Percentiles rank a stretch among this genome's conserved stretches.
Evolutionary conservation across 2,329 filamentous ascomycete genomes (phyloP).

Genomic region (Colletotrichum lentis): DNA sequence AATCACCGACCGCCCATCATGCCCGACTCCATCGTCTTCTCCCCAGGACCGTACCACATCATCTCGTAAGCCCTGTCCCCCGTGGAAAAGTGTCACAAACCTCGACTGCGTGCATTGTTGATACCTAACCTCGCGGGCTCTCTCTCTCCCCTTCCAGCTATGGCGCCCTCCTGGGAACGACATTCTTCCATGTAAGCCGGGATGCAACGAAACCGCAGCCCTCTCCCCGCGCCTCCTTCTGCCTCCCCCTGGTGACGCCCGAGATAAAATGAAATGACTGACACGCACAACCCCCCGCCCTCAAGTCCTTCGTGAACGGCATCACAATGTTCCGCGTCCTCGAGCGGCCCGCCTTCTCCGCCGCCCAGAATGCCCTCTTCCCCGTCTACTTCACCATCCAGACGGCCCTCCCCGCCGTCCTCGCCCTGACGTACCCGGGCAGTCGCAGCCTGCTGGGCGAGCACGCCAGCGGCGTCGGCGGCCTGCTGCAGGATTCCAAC

Average conservation of each 20-base stretch:
- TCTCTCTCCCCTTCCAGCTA: constrained; percentile 65
- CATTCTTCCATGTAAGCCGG: constrained; percentile 77
- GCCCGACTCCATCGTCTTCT: constrained; percentile 63
- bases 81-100: constrained; percentile 17
- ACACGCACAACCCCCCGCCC: neutral
- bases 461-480: constrained; percentile 55
- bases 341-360: constrained; percentile 80
- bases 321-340: constrained; percentile 80
- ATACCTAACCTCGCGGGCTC: constrained; percentile 22
- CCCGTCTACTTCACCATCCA: constrained; percentile 90
- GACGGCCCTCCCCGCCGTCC: constrained; percentile 73
- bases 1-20: constrained; percentile 47
- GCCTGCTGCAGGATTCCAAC: constrained; percentile 68
- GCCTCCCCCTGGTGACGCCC: too few species aligned
- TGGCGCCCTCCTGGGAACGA: constrained; percentile 84
- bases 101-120: neutral
- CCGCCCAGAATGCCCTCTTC: constrained; percentile 82
- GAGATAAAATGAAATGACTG: neutral
- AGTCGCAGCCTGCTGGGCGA: constrained; percentile 57
- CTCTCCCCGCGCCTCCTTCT: too few species aligned
- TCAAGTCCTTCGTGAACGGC: constrained; percentile 76
- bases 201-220: neutral
- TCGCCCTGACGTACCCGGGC: constrained; percentile 84
- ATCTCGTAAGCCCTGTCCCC: constrained; percentile 64
- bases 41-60: constrained; percentile 78